Base-by-base conservation (phyloP, 2,329 filamentous ascomycete genomes). In the Parastagonospora nodorum region DNA sequence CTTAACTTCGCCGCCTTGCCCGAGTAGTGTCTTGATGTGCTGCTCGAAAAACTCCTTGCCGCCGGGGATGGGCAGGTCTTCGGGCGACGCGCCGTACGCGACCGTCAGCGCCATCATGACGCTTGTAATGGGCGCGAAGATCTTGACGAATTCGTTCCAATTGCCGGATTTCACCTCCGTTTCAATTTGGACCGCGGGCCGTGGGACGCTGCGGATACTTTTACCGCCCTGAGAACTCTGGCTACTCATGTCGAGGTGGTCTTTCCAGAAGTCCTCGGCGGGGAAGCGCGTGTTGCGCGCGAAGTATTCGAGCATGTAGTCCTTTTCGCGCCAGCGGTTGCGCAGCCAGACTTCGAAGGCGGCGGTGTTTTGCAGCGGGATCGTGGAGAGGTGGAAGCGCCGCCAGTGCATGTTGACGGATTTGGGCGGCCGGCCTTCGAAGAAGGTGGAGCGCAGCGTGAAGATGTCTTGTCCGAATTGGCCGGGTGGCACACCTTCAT, bases 391-490 rank as follows among this genome's bases (percentile, higher is more conserved):
- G 30, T 84, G 83, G 74, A 96, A 97, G 8, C 92, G 86, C 45
- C 94, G 86, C 91, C 93, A 99, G 75, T 96, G 89, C 79, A 97
- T 92, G 74, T 97, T 97, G 66, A 97, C 92, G 1, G 92, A 96
- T 71, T 92, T 96, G 1, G 93, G 94, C 0, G 92, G 88, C 1
- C 90, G 85, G 10, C 94, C 92, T 72, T 94, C 85, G 56, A 97
- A 87, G 69, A 94, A 96, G 4, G 91, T 95, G 42, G 92, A 92
- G 2, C 85, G 84, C 4, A 99, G 80, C 0, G 90, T 92, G 74
- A 95, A 97, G 65, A 90, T 88, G 42, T 95, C 86, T 70, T 97
- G 92, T n/a, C 93, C 92, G 61, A 88, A 97, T 63, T 88, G 83
- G 33, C 77, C 78, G 1, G 64, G 65, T 4, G 90, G 89, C 37